A percentile compares a stretch with the other conserved stretches of the same genome.
phyloP scores from a whole-genome alignment of 2,329 filamentous ascomycete genomes.

The Beauveria australis region DNA sequence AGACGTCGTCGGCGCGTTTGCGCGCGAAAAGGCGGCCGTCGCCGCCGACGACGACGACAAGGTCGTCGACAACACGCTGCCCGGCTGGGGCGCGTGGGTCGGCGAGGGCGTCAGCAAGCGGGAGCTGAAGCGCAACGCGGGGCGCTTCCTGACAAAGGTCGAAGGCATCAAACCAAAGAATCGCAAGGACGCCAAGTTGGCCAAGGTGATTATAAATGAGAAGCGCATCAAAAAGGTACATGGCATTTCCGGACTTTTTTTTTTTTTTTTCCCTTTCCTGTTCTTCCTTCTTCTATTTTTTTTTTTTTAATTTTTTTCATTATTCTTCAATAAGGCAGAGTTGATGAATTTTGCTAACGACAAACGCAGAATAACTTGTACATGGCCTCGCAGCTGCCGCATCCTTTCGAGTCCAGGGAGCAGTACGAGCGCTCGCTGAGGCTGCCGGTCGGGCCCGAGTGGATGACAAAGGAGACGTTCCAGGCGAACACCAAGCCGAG shows the following conservation, averaged over 20 bases:
- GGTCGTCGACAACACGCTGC: slow-evolving; percentile 73
- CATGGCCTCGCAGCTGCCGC: slow-evolving; percentile 73
- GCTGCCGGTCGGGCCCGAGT: slow-evolving; percentile 85
- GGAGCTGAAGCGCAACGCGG: slow-evolving; percentile 55
- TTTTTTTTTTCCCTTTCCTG: too few relatives aligned
- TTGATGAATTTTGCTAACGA: slow-evolving; percentile 11
- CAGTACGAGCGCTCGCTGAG: slow-evolving; percentile 88
- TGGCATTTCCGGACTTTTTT: neutral
- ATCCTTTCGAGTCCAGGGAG: slow-evolving; percentile 77
- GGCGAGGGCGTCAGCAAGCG: slow-evolving; percentile 72
- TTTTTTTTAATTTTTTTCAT: slow-evolving; percentile 4
- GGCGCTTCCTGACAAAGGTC: slow-evolving; percentile 54
- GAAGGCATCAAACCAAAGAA: slow-evolving; percentile 69
- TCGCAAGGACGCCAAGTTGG: slow-evolving; percentile 73
- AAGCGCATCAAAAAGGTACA: slow-evolving; percentile 76
- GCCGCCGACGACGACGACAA: slow-evolving; percentile 75
- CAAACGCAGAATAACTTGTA: slow-evolving; percentile 67
- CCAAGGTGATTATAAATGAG: slow-evolving; percentile 86
- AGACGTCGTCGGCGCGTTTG: slow-evolving; percentile 74
- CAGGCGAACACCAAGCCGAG: slow-evolving; percentile 84
- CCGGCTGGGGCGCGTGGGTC: slow-evolving; percentile 90
- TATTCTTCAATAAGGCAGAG: neutral
- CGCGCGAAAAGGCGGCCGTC: slow-evolving; percentile 65
- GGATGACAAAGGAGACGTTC: slow-evolving; percentile 93
- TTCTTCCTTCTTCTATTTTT: neutral